Evolutionary conservation across 2,329 filamentous ascomycete species (phyloP).

Genomic region (Graphiopsis chlorocephala): DNA sequence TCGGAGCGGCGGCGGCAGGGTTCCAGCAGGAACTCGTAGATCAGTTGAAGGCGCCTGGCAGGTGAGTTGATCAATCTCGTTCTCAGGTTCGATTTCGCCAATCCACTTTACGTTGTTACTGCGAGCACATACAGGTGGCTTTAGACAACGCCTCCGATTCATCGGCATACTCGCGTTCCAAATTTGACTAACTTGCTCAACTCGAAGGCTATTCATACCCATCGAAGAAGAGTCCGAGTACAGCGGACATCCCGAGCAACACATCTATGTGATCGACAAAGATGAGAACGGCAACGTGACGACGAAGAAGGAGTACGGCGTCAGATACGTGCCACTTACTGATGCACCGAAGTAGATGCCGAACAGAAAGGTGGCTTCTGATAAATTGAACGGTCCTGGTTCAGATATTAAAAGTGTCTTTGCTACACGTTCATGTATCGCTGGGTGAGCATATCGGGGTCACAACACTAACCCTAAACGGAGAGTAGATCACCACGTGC

Average conservation of each 20-base stretch:
- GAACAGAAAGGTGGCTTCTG: too few relatives aligned
- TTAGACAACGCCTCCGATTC: not conserved
- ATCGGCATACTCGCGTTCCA: not conserved
- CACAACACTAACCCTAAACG: too few relatives aligned
- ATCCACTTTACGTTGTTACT: not conserved
- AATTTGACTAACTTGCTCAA: not conserved
- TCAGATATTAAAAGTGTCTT: too few relatives aligned
- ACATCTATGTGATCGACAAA: constrained; percentile 74
- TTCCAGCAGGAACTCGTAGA: constrained; percentile 70
- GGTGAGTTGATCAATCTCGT: constrained; percentile 37
- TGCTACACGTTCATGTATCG: too few relatives aligned
- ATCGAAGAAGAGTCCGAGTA: constrained; percentile 53
- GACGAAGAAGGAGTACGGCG: constrained; percentile 64
- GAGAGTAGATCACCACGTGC: too few relatives aligned
- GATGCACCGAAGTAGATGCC: constrained; percentile 59
- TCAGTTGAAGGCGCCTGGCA: constrained; percentile 75
- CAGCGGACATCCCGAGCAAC: constrained; percentile 49
- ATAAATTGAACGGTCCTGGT: too few relatives aligned
- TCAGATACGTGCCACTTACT: constrained; percentile 74
- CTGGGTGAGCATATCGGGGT: too few relatives aligned
- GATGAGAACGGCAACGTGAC: constrained; percentile 60
- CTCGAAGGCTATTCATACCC: constrained; percentile 68
- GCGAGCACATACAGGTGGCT: not conserved
- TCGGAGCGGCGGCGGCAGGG: constrained; percentile 77
- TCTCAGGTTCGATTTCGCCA: not conserved